These are phyloP conservation scores for Chlorella vulgaris DNA, from an alignment of 139 green algal species.

Conservation along the genomic window DNA sequence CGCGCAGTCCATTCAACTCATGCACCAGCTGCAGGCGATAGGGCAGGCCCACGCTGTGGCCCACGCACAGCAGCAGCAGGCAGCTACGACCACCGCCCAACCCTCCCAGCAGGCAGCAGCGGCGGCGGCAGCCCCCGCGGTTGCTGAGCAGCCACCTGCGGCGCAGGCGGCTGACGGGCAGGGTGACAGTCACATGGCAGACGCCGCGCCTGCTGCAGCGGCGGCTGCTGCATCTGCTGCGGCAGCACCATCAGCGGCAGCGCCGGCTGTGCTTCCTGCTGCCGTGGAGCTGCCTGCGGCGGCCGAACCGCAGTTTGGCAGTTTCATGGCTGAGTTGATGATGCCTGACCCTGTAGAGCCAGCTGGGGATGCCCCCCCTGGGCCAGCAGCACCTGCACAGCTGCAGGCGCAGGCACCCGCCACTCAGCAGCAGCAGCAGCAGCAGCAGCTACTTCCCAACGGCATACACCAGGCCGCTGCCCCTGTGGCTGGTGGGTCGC, in stretches of 20 bases:
- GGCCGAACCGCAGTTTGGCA: conserved; percentile 34
- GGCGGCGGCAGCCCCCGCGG: background rate
- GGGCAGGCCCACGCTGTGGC: background rate
- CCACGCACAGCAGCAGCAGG: background rate
- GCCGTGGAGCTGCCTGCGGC: background rate
- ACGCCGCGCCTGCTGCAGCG: background rate
- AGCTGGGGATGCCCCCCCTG: background rate
- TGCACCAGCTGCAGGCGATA: conserved; percentile 12
- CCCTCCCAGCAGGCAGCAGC: background rate
- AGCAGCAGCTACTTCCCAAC: conserved; percentile 22
- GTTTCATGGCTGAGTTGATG: conserved; percentile 37
- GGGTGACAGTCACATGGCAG: conserved; percentile 6
- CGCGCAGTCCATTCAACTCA: conserved; percentile 45
- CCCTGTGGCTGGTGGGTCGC: background rate
- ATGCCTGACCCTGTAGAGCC: conserved; percentile 10
- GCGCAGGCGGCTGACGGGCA: background rate
- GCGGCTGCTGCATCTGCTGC: background rate
- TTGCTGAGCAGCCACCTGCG: background rate
- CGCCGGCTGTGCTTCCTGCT: background rate
- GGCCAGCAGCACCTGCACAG: background rate
- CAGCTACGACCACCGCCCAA: background rate
- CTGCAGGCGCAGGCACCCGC: background rate
- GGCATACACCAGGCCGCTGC: background rate
- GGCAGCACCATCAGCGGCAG: background rate
- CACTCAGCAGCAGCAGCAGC: background rate